These are phyloP conservation scores for Macadamia tetraphylla DNA, from an alignment of 164 flowering plant species.

Conservation along the genomic window DNA sequence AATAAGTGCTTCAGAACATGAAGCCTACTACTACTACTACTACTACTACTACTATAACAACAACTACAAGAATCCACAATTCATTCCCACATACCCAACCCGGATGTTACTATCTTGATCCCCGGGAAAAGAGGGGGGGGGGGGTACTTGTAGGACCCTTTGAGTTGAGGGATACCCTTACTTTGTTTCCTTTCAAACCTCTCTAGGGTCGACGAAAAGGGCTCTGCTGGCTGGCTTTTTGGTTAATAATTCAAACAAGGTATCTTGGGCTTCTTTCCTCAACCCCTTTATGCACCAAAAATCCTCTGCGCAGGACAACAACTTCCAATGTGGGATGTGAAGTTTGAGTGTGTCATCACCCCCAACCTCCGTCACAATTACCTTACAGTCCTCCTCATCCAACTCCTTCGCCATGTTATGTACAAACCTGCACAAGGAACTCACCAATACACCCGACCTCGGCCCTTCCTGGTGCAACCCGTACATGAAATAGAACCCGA, in stretches of 20 bases:
- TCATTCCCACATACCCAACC: too few species aligned
- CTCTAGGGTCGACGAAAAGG: conserved; percentile 81
- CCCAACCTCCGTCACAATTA: conserved; percentile 52
- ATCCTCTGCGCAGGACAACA: conserved; percentile 57
- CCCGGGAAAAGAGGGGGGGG: too few species aligned
- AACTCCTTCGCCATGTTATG: conserved; percentile 44
- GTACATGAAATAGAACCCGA: conserved; percentile 66
- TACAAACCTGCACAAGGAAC: conserved; percentile 38
- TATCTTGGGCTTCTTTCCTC: conserved; percentile 15
- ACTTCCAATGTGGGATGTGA: conserved; percentile 57
- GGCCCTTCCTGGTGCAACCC: conserved; percentile 53
- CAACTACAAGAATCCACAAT: too few species aligned
- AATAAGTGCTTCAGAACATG: too few species aligned
- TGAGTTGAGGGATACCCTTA: too few species aligned
- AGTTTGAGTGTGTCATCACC: conserved; percentile 25
- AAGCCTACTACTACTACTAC: too few species aligned
- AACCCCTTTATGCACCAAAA: conserved; percentile 65
- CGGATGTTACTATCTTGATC: too few species aligned
- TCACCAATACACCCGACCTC: conserved; percentile 29
- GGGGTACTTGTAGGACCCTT: too few species aligned
- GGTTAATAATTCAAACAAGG: conserved; percentile 16
- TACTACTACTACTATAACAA: too few species aligned
- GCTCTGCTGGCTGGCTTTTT: conserved; percentile 23
- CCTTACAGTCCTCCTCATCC: conserved; percentile 28
- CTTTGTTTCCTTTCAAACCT: conserved; percentile 30